phyloP scores from a whole-genome alignment of 2,329 filamentous ascomycete genomes.

The Exophiala sideris region DNA sequence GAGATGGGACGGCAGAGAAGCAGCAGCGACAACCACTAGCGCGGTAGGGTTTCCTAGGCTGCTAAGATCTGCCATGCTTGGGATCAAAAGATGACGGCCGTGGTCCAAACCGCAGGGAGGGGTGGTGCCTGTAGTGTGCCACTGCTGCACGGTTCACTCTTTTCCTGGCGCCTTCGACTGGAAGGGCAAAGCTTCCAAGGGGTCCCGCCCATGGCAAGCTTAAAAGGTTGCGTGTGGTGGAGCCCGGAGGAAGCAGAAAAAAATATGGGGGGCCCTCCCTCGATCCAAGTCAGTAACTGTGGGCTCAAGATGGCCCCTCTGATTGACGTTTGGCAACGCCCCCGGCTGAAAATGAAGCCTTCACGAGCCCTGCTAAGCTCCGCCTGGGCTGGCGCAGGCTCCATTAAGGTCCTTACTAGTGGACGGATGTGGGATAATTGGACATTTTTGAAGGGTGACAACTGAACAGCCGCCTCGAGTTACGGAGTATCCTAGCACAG shows the following conservation, averaged over 20 bases:
- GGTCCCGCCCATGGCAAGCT: not conserved
- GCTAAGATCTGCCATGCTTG: slow-evolving; percentile 4
- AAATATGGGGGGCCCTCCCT: not conserved
- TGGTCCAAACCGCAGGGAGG: not conserved
- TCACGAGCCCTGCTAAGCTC: not conserved
- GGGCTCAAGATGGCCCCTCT: not conserved
- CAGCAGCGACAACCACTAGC: slow-evolving; percentile 1
- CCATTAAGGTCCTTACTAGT: not conserved
- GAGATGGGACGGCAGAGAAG: not conserved
- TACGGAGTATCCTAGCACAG: not conserved
- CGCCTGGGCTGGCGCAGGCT: not conserved
- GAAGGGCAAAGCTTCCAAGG: not conserved
- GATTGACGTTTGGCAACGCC: slow-evolving; percentile 1
- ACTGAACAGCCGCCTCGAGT: slow-evolving; percentile 3
- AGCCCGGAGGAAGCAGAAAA: not conserved
- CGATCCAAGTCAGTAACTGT: not conserved
- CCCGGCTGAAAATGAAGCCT: not conserved
- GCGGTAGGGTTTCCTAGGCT: not conserved
- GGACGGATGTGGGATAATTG: slow-evolving; percentile 1
- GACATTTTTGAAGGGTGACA: not conserved
- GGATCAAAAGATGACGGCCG: slow-evolving; percentile 2
- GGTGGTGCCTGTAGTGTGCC: not conserved
- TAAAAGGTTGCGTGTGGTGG: not conserved
- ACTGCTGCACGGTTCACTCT: not conserved
- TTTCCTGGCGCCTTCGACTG: not conserved